phyloP scores from a whole-genome alignment of 805 yeast species.

The Lachancea thermotolerans region DNA sequence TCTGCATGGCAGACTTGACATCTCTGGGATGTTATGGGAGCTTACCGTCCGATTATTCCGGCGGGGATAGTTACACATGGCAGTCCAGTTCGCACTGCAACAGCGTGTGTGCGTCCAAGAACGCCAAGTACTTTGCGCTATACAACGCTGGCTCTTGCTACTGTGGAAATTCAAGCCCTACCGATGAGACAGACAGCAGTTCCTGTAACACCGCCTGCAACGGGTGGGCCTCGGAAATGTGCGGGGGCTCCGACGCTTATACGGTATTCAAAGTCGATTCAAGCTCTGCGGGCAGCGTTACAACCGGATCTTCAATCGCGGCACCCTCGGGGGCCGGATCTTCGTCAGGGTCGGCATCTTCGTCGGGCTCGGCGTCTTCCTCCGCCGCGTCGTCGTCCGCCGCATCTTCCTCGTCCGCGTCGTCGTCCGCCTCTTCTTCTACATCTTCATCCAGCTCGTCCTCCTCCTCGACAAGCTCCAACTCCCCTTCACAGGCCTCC shows the following conservation, averaged over 20 bases:
- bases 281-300: neutral
- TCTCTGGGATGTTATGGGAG: slow-evolving; percentile 24
- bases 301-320: too few relatives aligned
- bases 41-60: slow-evolving; percentile 26
- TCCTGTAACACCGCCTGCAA: slow-evolving; percentile 37
- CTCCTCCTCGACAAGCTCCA: slow-evolving; percentile 14
- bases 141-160: slow-evolving; percentile 26
- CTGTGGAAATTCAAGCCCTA: slow-evolving; percentile 26
- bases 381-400: slow-evolving; percentile 7
- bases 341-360: slow-evolving; percentile 12
- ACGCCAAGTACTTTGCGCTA: slow-evolving; percentile 27
- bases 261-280: slow-evolving; percentile 36
- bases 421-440: slow-evolving; percentile 13
- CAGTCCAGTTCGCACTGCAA: slow-evolving; percentile 28
- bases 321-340: slow-evolving; percentile 1
- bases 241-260: slow-evolving; percentile 54
- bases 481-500: slow-evolving; percentile 15
- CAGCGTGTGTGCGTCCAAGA: slow-evolving; percentile 14
- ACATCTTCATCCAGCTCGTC: slow-evolving; percentile 19
- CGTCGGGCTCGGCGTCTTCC: neutral
- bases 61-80: slow-evolving; percentile 17
- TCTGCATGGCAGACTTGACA: slow-evolving; percentile 12
- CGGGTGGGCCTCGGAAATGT: slow-evolving; percentile 52
- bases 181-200: slow-evolving; percentile 10
- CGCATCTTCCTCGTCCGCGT: slow-evolving; percentile 5